phyloP scores from a whole-genome alignment of 2,329 filamentous ascomycete species.

The Sarocladium brachiariae region DNA sequence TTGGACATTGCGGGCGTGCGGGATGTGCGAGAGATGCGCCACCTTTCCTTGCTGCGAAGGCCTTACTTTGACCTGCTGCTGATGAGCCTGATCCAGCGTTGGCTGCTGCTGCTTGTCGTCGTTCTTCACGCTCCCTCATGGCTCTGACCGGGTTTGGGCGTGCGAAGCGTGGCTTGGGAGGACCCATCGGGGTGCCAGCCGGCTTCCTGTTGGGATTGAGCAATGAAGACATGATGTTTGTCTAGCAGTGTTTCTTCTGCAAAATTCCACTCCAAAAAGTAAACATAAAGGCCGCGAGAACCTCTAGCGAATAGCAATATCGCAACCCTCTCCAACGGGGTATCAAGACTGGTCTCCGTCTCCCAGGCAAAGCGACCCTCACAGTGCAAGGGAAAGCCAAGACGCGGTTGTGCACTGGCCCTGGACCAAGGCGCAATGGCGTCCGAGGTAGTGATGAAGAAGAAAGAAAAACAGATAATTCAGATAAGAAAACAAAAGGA shows the following conservation, averaged over 20 bases:
- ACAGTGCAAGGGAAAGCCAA: too few species aligned
- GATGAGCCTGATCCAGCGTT: slow-evolving; percentile 12
- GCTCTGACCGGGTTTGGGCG: slow-evolving; percentile 42
- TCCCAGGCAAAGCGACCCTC: background rate
- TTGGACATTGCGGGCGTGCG: slow-evolving; percentile 44
- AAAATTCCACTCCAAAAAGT: too few species aligned
- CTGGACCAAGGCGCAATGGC: too few species aligned
- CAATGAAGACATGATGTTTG: slow-evolving; percentile 38
- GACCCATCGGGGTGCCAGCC: slow-evolving; percentile 19
- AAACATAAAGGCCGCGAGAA: too few species aligned
- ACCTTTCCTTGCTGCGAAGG: slow-evolving; percentile 14
- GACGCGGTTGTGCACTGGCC: background rate
- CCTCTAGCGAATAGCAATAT: background rate
- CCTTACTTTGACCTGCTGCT: background rate
- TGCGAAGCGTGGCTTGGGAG: slow-evolving; percentile 33
- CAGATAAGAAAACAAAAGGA: background rate
- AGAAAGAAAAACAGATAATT: background rate
- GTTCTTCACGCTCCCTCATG: slow-evolving; percentile 44
- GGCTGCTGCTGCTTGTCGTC: slow-evolving; percentile 28
- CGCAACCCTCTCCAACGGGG: background rate
- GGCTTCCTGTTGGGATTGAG: slow-evolving; percentile 33
- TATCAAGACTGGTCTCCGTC: background rate
- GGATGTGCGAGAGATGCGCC: slow-evolving; percentile 26
- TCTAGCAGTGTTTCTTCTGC: background rate
- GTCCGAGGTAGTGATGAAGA: too few species aligned